Evolutionary conservation across 352 stramenopile species (phyloP).

Genomic region (Pythium myriotylum): DNA sequence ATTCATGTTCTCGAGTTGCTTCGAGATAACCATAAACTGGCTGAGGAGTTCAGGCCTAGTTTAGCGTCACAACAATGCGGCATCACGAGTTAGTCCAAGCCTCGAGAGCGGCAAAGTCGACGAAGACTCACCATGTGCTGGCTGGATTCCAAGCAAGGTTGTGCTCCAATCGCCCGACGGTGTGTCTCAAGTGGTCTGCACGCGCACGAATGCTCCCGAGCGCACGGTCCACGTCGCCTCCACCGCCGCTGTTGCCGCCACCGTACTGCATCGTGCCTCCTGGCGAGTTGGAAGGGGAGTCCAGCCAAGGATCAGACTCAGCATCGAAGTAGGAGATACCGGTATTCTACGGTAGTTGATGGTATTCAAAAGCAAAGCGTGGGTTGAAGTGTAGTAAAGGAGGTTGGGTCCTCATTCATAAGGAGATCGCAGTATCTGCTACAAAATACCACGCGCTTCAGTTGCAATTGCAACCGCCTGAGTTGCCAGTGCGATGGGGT

Average conservation of each 20-base stretch:
- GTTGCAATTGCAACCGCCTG: constrained; percentile 36
- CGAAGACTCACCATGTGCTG: constrained; percentile 61
- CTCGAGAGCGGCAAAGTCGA: no score
- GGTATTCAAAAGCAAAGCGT: constrained; percentile 6
- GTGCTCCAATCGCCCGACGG: constrained; percentile 71
- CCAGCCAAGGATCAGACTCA: constrained; percentile 6
- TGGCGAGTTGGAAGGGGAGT: not conserved
- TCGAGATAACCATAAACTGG: constrained; percentile 87
- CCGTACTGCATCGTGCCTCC: constrained; percentile 19
- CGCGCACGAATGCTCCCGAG: constrained; percentile 80
- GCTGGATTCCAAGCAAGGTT: constrained; percentile 81
- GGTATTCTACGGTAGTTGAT: constrained; percentile 1
- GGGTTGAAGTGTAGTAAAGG: no score
- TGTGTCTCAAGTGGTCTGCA: constrained; percentile 81
- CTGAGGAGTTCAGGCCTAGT: constrained; percentile 76
- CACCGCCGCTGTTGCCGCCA: constrained; percentile 22
- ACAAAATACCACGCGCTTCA: constrained; percentile 2
- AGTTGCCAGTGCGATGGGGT: constrained; percentile 24
- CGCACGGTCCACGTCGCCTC: constrained; percentile 73
- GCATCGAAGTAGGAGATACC: constrained; percentile 9
- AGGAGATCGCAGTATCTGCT: no score
- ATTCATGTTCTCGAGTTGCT: constrained; percentile 90
- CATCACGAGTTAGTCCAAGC: no score
- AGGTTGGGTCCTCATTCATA: constrained; percentile 7
- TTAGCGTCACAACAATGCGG: not conserved